Conservation (phyloP, 2,329 filamentous ascomycete species). For the Calonectria pteridis region DNA sequence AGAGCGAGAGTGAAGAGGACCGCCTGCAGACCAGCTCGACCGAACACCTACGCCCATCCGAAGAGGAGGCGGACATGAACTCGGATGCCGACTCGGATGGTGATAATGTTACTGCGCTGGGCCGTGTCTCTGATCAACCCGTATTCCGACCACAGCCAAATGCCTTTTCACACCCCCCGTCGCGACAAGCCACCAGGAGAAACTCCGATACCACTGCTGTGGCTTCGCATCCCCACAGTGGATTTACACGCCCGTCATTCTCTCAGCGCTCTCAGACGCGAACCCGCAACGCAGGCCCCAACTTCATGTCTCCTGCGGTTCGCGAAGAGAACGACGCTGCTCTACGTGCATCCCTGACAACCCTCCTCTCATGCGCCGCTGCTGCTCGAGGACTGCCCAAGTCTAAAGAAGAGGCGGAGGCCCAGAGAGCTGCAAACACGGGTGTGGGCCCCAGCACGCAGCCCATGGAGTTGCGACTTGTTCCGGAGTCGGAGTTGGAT, state of each 20-base stretch:
- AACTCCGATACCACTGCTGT: slow-evolving; percentile 64
- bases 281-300: slow-evolving; percentile 61
- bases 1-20: slow-evolving; percentile 92
- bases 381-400: slow-evolving; percentile 88
- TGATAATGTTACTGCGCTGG: slow-evolving; percentile 87
- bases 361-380: slow-evolving; percentile 92
- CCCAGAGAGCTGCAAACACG: slow-evolving; percentile 48
- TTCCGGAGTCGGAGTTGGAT: slow-evolving; percentile 72
- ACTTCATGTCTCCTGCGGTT: slow-evolving; percentile 79
- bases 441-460: slow-evolving; percentile 62
- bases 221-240: slow-evolving; percentile 62
- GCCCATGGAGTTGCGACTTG: slow-evolving; percentile 69
- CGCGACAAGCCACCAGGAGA: slow-evolving; percentile 59
- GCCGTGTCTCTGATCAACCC: slow-evolving; percentile 65
- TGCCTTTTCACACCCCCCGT: slow-evolving; percentile 87
- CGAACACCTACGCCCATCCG: slow-evolving; percentile 61
- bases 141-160: slow-evolving; percentile 90
- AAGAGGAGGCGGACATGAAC: slow-evolving; percentile 56
- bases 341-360: slow-evolving; percentile 92
- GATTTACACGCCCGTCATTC: slow-evolving; percentile 64
- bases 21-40: slow-evolving; percentile 70
- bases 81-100: slow-evolving; percentile 68
- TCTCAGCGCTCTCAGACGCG: slow-evolving; percentile 62
- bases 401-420: slow-evolving; percentile 61
- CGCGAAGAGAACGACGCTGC: slow-evolving; percentile 94